Evolutionary conservation across 768 basidiomycete genomes (phyloP), one percentile per base, ranked within the genome.

Genomic region (Calocera cornea): DNA sequence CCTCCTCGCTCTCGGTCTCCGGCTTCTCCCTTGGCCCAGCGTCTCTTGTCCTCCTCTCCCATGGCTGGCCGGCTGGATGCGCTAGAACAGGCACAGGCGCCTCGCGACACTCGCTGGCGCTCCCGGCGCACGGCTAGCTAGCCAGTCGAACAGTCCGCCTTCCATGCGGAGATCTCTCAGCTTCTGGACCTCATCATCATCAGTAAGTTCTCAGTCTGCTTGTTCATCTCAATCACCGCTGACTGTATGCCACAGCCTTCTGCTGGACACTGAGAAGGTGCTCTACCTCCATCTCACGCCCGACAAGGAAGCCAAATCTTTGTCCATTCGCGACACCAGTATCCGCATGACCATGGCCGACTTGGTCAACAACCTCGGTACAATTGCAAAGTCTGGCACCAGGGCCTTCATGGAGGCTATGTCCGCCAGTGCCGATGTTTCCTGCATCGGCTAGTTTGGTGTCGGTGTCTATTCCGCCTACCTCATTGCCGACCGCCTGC

Each of bases 261-360:
- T 80, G 66, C 92, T 99, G 75, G 95, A 98, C 65, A 75, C 86
- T 17, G 90, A 85, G 76, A 95, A 91, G 84, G 95, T 97, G 14
- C 89, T 97, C 69, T 89, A 79, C 84, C 94, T 98, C 77, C 90
- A 91, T 67, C 93, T 98, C 82, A 84, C 82, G 70, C 94, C 95
- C 70, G 89, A 99, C 85, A 94, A 93, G 82, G 95, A 94, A 80
- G 88, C 89, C 82, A 97, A 95, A 78, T 75, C 88, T 66, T 86
- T 99, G 69, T 79, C 84, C 77, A 86, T 98, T 78, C 90, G 92
- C 70, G 95, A 99, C 78, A 89, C 92, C 68, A 95, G 97, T 86
- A 83, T 99, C 70, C 95, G 97, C 77, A 97, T 98, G 95, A 99
- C 97, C 83, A 99, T 98, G 85, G 95, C 97, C 69, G 97, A 99